Conservation (phyloP, 2,329 filamentous ascomycete species). For the Epichloe elymi region DNA sequence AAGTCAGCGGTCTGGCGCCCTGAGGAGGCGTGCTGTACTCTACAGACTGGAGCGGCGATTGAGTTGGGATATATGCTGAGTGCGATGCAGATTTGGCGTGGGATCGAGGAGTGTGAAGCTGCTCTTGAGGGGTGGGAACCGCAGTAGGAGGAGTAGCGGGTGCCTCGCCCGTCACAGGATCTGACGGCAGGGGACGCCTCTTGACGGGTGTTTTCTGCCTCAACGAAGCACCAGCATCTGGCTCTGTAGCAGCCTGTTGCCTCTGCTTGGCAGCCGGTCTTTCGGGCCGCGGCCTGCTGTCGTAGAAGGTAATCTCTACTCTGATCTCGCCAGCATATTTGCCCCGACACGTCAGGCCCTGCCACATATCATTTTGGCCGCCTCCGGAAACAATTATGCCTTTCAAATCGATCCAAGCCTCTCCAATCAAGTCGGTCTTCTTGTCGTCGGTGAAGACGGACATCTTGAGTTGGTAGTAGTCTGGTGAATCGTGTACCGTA, state of each 20-base stretch:
- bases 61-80: slow-evolving; percentile 30
- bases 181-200: slow-evolving; percentile 69
- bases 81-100: slow-evolving; percentile 29
- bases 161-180: slow-evolving; percentile 51
- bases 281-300: slow-evolving; percentile 69
- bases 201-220: slow-evolving; percentile 54
- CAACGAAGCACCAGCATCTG: slow-evolving; percentile 23
- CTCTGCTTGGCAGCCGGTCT: slow-evolving; percentile 48
- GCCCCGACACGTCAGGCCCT: slow-evolving; percentile 71
- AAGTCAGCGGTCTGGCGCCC: slow-evolving; percentile 8
- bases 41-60: slow-evolving; percentile 38
- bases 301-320: slow-evolving; percentile 94
- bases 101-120: slow-evolving; percentile 34
- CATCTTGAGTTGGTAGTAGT: slow-evolving; percentile 91
- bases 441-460: slow-evolving; percentile 98
- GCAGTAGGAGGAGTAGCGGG: slow-evolving; percentile 16
- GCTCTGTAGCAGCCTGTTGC: slow-evolving; percentile 22
- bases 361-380: slow-evolving; percentile 91
- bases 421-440: slow-evolving; percentile 90
- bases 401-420: slow-evolving; percentile 77
- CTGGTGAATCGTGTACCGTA: slow-evolving; percentile 86
- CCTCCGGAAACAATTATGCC: slow-evolving; percentile 73
- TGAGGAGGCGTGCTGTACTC: slow-evolving; percentile 34
- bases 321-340: slow-evolving; percentile 94
- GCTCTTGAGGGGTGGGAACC: slow-evolving; percentile 18